These are phyloP conservation scores for Trichoderma sp. DNA, from an alignment of 2,329 filamentous ascomycete genomes.

Conservation along the genomic window DNA sequence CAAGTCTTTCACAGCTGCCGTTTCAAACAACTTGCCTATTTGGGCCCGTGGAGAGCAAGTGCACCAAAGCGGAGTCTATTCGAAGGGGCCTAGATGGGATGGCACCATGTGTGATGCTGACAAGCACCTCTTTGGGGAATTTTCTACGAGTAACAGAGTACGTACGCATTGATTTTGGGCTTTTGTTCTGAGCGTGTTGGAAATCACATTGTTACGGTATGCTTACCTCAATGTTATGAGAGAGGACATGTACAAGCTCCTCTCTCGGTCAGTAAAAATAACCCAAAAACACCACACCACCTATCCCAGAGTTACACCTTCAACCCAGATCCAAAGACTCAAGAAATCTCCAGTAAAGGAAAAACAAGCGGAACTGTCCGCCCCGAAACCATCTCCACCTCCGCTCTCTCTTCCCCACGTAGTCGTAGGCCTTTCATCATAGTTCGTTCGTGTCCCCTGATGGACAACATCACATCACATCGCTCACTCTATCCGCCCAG, in stretches of 20 bases:
- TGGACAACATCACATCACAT: background rate
- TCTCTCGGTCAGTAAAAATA: background rate
- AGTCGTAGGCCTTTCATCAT: background rate
- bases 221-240: background rate
- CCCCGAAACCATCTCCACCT: background rate
- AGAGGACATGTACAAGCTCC: background rate
- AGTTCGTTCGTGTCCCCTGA: background rate
- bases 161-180: background rate
- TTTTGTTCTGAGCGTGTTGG: background rate
- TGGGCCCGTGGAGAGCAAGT: background rate
- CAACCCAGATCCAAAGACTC: background rate
- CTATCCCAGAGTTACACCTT: background rate
- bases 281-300: background rate
- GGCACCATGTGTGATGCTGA: background rate
- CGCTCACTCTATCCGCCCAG: background rate
- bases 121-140: background rate
- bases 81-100: background rate
- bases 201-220: background rate
- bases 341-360: background rate
- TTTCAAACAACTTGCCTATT: conserved; percentile 14
- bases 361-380: background rate
- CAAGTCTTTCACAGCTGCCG: background rate
- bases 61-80: background rate
- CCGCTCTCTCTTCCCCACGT: background rate
- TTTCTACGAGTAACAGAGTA: background rate